These are phyloP conservation scores for Periconia sp. DNA, from an alignment of 2,329 filamentous ascomycete genomes.

Conservation along the genomic window DNA sequence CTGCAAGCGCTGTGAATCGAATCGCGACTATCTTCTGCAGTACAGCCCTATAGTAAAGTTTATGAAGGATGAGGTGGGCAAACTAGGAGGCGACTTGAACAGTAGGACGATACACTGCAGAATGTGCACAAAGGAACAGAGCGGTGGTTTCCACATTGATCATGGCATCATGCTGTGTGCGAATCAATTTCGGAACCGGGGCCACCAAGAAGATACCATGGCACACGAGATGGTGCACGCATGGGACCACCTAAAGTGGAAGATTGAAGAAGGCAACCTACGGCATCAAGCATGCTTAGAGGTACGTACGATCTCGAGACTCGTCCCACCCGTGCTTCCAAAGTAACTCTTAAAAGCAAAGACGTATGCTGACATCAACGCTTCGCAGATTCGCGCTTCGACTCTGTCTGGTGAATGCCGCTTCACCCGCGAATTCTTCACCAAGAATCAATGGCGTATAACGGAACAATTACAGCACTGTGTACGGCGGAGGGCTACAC, in stretches of 20 bases:
- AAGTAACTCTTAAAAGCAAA: background rate
- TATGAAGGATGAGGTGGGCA: conserved; percentile 78
- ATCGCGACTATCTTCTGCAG: conserved; percentile 82
- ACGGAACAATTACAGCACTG: conserved; percentile 95
- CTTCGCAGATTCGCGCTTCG: conserved; percentile 87
- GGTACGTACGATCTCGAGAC: conserved; percentile 58
- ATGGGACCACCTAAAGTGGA: conserved; percentile 90
- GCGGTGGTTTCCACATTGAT: conserved; percentile 83
- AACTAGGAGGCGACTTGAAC: conserved; percentile 79
- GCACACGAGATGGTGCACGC: conserved; percentile 98
- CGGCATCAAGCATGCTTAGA: conserved; percentile 94
- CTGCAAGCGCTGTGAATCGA: conserved; percentile 79
- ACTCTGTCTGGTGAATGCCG: conserved; percentile 94
- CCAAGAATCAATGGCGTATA: conserved; percentile 82
- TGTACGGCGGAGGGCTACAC: conserved; percentile 79
- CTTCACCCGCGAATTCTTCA: conserved; percentile 85
- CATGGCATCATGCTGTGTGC: conserved; percentile 92
- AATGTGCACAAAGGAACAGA: conserved; percentile 74
- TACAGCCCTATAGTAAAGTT: conserved; percentile 88
- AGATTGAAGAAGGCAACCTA: conserved; percentile 82
- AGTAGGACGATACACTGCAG: conserved; percentile 79
- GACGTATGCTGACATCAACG: background rate
- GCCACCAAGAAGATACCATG: conserved; percentile 90
- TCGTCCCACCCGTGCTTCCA: background rate
- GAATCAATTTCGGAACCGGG: conserved; percentile 81